Percentiles rank a stretch among this genome's conserved stretches.
phyloP scores from a whole-genome alignment of 176 grass and related monocot genomes.

The Microstegium vimineum region DNA sequence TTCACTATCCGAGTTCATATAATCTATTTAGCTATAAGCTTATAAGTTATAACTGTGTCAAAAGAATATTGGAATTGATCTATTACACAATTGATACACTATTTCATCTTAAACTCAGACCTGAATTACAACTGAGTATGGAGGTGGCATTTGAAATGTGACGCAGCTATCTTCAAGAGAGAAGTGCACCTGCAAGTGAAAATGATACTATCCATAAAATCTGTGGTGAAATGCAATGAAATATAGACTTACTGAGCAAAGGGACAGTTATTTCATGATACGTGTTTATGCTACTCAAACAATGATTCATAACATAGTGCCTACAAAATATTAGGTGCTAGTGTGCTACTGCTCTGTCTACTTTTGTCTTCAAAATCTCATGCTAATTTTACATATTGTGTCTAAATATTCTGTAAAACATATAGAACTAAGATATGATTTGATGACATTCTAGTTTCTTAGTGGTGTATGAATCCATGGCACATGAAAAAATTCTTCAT shows the following conservation, averaged over 20 bases:
- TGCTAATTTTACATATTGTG: background rate
- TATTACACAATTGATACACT: background rate
- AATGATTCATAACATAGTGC: background rate
- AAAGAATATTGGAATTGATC: conserved; percentile 7
- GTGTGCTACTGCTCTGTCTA: background rate
- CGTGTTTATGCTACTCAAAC: background rate
- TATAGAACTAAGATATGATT: background rate
- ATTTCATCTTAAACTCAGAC: conserved; percentile 28
- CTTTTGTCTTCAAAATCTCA: background rate
- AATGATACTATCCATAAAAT: background rate
- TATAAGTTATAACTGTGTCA: background rate
- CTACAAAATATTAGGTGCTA: background rate
- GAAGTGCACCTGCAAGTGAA: conserved; percentile 52
- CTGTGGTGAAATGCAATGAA: background rate
- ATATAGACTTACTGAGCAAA: background rate
- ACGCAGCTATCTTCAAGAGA: conserved; percentile 28
- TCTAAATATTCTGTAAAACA: background rate
- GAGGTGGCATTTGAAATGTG: conserved; percentile 62
- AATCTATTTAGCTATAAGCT: background rate
- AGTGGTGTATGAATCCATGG: background rate
- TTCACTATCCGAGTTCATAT: background rate
- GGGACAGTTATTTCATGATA: background rate
- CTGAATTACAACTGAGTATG: conserved; percentile 65
- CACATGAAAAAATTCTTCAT: background rate
- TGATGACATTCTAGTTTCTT: background rate